Conservation (phyloP, 2,329 filamentous ascomycete species). For the Orbilia quercus region DNA sequence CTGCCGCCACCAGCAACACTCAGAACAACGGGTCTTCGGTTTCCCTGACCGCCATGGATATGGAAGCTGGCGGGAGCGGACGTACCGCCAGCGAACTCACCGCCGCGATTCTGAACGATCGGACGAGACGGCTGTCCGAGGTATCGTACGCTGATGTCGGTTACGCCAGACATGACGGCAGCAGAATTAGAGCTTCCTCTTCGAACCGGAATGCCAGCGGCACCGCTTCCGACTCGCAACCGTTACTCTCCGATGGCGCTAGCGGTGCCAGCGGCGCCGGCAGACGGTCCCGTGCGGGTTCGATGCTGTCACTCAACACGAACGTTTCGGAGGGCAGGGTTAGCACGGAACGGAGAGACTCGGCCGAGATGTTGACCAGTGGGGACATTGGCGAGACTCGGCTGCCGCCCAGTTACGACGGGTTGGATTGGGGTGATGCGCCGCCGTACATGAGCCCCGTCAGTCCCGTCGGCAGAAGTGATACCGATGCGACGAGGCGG, state of each 20-base stretch:
- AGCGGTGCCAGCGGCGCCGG: slow-evolving; percentile 30
- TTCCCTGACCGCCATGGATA: slow-evolving; percentile 51
- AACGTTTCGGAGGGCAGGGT: slow-evolving; percentile 34
- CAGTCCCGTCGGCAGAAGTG: slow-evolving; percentile 28
- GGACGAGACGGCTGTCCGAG: slow-evolving; percentile 76
- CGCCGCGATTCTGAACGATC: slow-evolving; percentile 66
- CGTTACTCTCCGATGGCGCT: slow-evolving; percentile 39
- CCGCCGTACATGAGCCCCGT: slow-evolving; percentile 55
- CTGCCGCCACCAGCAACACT: not conserved
- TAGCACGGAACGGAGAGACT: slow-evolving; percentile 49
- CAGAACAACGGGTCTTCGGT: slow-evolving; percentile 36
- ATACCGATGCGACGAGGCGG: slow-evolving; percentile 24
- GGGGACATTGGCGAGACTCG: slow-evolving; percentile 37
- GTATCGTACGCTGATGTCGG: slow-evolving; percentile 82
- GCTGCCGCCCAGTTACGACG: slow-evolving; percentile 54
- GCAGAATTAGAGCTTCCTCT: slow-evolving; percentile 77
- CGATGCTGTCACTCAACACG: slow-evolving; percentile 50
- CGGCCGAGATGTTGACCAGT: slow-evolving; percentile 46
- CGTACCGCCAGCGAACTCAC: slow-evolving; percentile 57
- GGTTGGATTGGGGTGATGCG: slow-evolving; percentile 55
- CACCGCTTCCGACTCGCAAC: slow-evolving; percentile 41
- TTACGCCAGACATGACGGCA: slow-evolving; percentile 80
- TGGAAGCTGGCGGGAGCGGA: slow-evolving; percentile 54
- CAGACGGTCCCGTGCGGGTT: slow-evolving; percentile 40
- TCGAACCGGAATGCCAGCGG: slow-evolving; percentile 35